Conservation (phyloP, 805 yeast species). For the Candida krabiensis region DNA sequence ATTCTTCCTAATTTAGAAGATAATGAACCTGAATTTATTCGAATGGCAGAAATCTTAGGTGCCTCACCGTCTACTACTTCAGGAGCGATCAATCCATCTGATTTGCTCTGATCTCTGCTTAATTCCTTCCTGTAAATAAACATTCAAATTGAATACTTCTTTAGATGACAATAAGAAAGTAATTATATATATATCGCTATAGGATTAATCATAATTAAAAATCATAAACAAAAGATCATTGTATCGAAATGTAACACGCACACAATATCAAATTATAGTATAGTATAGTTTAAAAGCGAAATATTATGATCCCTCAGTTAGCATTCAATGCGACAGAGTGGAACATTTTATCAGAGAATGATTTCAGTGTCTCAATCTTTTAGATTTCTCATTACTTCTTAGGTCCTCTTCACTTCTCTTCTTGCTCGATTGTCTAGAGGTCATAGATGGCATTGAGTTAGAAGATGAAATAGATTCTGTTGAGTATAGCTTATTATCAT, state of each 20-base stretch:
- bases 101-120: conserved; percentile 11
- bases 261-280: no score
- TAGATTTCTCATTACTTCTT: neutral
- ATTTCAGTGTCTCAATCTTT: conserved; percentile 3
- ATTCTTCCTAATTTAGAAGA: conserved; percentile 12
- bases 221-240: conserved; percentile 5
- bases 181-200: conserved; percentile 9
- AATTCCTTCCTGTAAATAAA: conserved; percentile 5
- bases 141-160: no score
- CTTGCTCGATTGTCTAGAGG: neutral
- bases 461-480: conserved; percentile 7
- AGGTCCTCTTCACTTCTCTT: conserved; percentile 6
- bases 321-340: conserved; percentile 1
- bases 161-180: no score
- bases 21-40: conserved; percentile 15
- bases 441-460: neutral
- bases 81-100: conserved; percentile 14
- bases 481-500: conserved; percentile 3
- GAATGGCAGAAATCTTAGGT: conserved; percentile 16
- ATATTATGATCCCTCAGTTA: neutral
- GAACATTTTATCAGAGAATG: neutral
- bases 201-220: conserved; percentile 6
- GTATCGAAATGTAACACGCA: no score
- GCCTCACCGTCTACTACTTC: neutral
- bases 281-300: conserved; percentile 3